Evolutionary conservation across 129 eudicot genomes (phyloP), one percentile per base, ranked within the genome.

Genomic region (Dittrichia graveolens): DNA sequence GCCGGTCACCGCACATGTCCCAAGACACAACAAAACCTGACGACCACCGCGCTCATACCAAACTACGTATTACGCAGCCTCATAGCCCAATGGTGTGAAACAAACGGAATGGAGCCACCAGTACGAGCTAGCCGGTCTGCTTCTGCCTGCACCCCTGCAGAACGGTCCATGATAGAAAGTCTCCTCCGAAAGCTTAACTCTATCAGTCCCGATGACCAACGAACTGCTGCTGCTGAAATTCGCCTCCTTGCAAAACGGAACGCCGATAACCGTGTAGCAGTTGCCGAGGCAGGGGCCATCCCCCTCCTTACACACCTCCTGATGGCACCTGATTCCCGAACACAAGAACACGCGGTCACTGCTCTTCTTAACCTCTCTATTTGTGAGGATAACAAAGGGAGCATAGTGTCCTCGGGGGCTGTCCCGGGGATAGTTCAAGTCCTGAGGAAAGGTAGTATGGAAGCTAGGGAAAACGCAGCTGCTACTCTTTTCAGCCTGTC

Each of bases 211-310:
- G 98, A 94, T 67, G 97, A 94, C 44, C 95, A 86, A 61, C 83
- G 96, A 4, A 75, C 88, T 7, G 96, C 98, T 0, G 93, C 98
- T 7, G 95, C 95, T 15, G 98, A 94, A 67, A 79, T 94, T 77
- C 98, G 98, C 56, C 96, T 94, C 34, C 93, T 94, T 10, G 98
- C 98, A 56, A 94, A 94, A 79, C 82, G 98, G 16, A 94, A 94
- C 41, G 93, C 97, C 4, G 95, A 90, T 75, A 90, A 94, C 55
- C 95, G 98, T 37, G 93, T 94, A 4, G 96, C 96, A 5, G 86
- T 94, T 8, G 98, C 98, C 7, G 96, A 90, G 72, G 96, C 96
- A 3, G 98, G 98, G 16, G 97, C 98, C 39, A 90, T 94, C 79
- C 97, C 98, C 0, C 79, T 90, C 14, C 93, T 94, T 7, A 93